Evolutionary conservation across 495 filamentous ascomycete species (phyloP).

Genomic region (Baudoinia panamericana): DNA sequence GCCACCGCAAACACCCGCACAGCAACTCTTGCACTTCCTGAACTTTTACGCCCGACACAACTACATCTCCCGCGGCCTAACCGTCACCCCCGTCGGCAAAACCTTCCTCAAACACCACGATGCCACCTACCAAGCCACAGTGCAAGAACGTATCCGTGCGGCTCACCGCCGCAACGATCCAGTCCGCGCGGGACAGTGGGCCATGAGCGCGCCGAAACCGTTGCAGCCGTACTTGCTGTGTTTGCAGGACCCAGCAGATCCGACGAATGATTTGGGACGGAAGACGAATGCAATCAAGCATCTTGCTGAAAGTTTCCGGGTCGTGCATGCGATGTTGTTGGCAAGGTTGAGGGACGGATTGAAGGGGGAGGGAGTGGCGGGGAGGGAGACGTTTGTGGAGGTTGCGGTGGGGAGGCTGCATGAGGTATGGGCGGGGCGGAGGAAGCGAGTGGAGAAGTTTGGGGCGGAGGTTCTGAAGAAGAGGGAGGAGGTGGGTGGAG

Average conservation of each 20-base stretch:
- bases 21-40: slow-evolving; percentile 39
- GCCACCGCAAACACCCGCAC: slow-evolving; percentile 24
- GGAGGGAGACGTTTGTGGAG: slow-evolving; percentile 2
- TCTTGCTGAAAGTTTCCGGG: slow-evolving; percentile 25
- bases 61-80: slow-evolving; percentile 35
- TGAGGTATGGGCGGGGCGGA: slow-evolving; percentile 7
- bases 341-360: neutral
- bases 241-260: slow-evolving; percentile 48
- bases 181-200: slow-evolving; percentile 15
- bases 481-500: neutral
- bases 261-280: slow-evolving; percentile 42
- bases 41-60: slow-evolving; percentile 37
- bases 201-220: neutral
- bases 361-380: neutral
- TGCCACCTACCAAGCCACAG: neutral
- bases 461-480: neutral
- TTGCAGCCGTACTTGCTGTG: slow-evolving; percentile 35
- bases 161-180: slow-evolving; percentile 8
- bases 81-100: slow-evolving; percentile 36
- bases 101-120: slow-evolving; percentile 14
- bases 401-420: slow-evolving; percentile 8
- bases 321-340: neutral
- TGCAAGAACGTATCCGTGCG: slow-evolving; percentile 4
- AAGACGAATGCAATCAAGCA: slow-evolving; percentile 33
- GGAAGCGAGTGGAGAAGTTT: slow-evolving; percentile 10